Evolutionary conservation across 202 grass and related monocot genomes (phyloP), one percentile per base, ranked within the genome.

Genomic region (Zoysia matrella): DNA sequence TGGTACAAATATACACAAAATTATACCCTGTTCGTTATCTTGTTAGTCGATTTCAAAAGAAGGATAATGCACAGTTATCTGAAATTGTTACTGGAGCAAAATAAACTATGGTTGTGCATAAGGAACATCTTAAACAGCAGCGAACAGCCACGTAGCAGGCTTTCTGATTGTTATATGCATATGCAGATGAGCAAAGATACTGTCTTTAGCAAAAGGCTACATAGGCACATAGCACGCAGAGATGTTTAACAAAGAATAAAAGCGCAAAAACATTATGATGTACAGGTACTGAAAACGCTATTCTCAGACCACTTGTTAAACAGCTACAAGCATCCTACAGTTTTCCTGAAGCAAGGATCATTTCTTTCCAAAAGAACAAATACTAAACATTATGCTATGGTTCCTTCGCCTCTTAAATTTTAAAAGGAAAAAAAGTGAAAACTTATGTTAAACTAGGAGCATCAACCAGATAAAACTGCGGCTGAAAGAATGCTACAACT

Each of bases 391-490:
- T 63, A 39, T 1, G n/a, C 15, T 18, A 67, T 45, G 14, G 66
- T 18, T 68, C 14, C 46, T 51, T 71, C 41, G 30, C 30, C 30
- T 45, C 48, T 60, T 9, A 9, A n/a, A 4, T 39, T 52, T 50
- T 11, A 10, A 79, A 63, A 56, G 36, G 72, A 48, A 8, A 71
- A 65, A 64, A 47, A 2, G 60, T 13, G 57, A 77, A 69, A 8
- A 36, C 52, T 89, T 81, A 83, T 57, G 42, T 85, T 81, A 88
- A 77, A 69, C 84, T 79, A 86, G 6, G 75, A 69, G 80, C 86
- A 80, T 80, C 80, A 91, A 86, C 75, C 52, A 1, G 48, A 88
- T 54, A 93, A 86, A 88, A 91, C 54, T 78, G 48, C 5, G 82
- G 85, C 63, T 76, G 74, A 10, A 79, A 80, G 18, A 67, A 90